Conservation (phyloP, 2,329 filamentous ascomycete species). For the Penicillium olsonii region DNA sequence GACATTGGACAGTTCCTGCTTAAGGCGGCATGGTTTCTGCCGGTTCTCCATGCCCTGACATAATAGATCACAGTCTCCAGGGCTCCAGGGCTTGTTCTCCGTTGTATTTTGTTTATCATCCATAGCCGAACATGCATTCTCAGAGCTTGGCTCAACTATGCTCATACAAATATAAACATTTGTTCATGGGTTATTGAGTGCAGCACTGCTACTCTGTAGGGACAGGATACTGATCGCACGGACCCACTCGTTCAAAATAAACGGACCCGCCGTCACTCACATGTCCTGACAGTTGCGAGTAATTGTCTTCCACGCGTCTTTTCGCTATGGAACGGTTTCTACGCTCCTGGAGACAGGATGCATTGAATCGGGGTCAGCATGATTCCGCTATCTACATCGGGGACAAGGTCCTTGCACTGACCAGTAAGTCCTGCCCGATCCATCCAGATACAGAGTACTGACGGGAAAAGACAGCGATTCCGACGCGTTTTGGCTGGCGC, state of each 20-base stretch:
- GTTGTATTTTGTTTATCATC: no score
- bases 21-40: no score
- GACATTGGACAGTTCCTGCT: no score
- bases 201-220: no score
- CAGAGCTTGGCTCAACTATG: no score
- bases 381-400: slow-evolving; percentile 96
- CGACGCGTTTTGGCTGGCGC: slow-evolving; percentile 97
- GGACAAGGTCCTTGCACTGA: slow-evolving; percentile 93
- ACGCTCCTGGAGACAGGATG: slow-evolving; percentile 92
- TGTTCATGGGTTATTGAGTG: no score
- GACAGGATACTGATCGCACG: slow-evolving; percentile 19
- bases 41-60: no score
- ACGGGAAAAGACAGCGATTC: slow-evolving; percentile 73
- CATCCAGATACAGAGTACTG: slow-evolving; percentile 2
- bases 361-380: slow-evolving; percentile 92
- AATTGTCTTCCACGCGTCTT: background rate
- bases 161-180: no score
- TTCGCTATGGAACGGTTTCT: slow-evolving; percentile 83
- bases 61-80: no score
- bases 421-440: slow-evolving; percentile 58
- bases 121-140: no score
- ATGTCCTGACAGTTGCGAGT: background rate
- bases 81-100: no score
- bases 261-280: slow-evolving; percentile 14
- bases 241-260: slow-evolving; percentile 23